Evolutionary conservation across 352 stramenopile species (phyloP).

Genomic region (Pythium aristosporum): DNA sequence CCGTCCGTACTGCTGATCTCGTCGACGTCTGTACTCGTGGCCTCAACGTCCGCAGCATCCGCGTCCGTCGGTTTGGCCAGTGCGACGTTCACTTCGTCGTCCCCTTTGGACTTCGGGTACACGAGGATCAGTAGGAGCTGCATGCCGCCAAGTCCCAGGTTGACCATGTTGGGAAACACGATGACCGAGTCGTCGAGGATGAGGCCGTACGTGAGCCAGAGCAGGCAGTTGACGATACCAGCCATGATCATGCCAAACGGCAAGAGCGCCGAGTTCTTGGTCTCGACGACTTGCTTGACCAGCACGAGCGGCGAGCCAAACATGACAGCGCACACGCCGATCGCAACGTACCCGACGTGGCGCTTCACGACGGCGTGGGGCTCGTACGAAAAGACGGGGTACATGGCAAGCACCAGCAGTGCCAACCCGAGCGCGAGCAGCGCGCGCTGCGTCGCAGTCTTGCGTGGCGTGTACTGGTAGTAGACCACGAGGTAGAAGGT

Average conservation of each 20-base stretch:
- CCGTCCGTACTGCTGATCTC: background rate
- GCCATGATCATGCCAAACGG: conserved; percentile 49
- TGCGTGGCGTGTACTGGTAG: conserved; percentile 45
- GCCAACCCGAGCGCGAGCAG: conserved; percentile 10
- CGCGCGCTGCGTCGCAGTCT: conserved; percentile 24
- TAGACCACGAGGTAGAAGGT: conserved; percentile 53
- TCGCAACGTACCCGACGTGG: conserved; percentile 52
- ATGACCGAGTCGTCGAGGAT: conserved; percentile 55
- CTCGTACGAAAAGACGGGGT: conserved; percentile 34
- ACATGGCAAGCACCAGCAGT: conserved; percentile 36
- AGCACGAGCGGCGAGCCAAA: conserved; percentile 52
- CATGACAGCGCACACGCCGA: conserved; percentile 57
- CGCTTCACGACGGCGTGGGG: conserved; percentile 30
- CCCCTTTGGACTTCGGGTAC: conserved; percentile 19
- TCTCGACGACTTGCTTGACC: conserved; percentile 41
- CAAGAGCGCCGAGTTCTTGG: conserved; percentile 35
- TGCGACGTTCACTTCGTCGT: conserved; percentile 13
- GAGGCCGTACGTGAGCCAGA: conserved; percentile 54
- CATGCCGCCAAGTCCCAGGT: conserved; percentile 50
- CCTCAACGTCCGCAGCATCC: background rate
- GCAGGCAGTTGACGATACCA: conserved; percentile 34
- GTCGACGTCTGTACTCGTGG: background rate
- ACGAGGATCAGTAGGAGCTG: conserved; percentile 52
- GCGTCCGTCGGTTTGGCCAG: background rate
- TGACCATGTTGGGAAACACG: conserved; percentile 57